Base-by-base conservation (phyloP, 106 monocot species). In the Narthecium ossifragum region DNA sequence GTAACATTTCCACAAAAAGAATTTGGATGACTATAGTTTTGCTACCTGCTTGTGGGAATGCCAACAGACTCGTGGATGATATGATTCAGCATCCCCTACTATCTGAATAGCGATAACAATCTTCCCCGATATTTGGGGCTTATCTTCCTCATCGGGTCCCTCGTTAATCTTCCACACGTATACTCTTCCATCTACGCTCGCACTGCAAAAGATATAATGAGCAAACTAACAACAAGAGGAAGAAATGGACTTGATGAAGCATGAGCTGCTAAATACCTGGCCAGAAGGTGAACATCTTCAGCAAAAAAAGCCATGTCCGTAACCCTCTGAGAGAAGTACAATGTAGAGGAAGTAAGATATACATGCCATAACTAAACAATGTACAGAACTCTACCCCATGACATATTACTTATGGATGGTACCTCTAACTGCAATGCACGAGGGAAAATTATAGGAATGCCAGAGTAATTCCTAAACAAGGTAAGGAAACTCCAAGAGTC, bases 241-340 rank as follows among this genome's bases (percentile, higher is more conserved):
- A 57, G 46, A 63, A 17, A 50, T 31, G 14, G 48, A 21, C 36
- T 36, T 21, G 48, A 48, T 20, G 34, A 46, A 58, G 2, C 26
- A 34, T 17, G 34, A 15, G 68, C 4, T 43, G 24, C 31, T 66
- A 40, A 31, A 4, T 68, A 98, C 90, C 90, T 94, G 26, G 93
- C 86, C 51, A 94, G 59, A 49, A 89, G 70, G 74, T 89, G 89
- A 49, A 94, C 93, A 80, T 94, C 89, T 55, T 94, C 93, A 64
- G 89, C 93, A 75, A 94, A 94, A 77, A 94, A 94, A 73, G 89
- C 74, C 89, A 94, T 94, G 74, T 94, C 93, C 3, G 93, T 77
- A 49, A 94, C 93, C 65, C 73, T 84, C 91, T 91, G 84, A 38
- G 14, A 52, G 47, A 70, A 41, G 31, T 53, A 34, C 10, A 26